Percentiles rank a stretch among this genome's conserved stretches.
Conservation (phyloP, 257 asterid species). For the Nicotiana noctiflora region DNA sequence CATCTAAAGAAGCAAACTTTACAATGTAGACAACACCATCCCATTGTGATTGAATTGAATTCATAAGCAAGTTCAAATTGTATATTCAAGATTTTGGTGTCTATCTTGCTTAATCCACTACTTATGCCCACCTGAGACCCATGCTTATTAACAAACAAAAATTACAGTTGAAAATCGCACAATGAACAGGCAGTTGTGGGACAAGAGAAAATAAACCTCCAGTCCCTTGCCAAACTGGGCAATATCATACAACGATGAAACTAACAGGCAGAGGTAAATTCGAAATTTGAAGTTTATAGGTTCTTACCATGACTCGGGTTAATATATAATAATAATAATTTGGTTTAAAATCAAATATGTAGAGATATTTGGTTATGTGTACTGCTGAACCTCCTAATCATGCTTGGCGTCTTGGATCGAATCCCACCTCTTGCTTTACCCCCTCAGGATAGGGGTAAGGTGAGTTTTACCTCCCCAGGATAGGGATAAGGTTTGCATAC, state of each 20-base stretch:
- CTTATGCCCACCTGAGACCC: not conserved
- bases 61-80: not conserved
- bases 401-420: too few species aligned
- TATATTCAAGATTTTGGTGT: not conserved
- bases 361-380: too few species aligned
- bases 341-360: too few species aligned
- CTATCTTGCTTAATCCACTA: not conserved
- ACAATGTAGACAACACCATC: not conserved
- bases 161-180: not conserved
- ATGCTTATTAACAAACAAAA: not conserved
- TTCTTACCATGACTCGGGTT: too few species aligned
- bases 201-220: not conserved
- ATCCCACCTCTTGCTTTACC: too few species aligned
- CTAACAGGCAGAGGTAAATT: not conserved
- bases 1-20: not conserved
- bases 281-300: too few species aligned
- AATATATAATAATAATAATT: too few species aligned
- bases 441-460: too few species aligned
- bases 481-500: too few species aligned
- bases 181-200: not conserved
- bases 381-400: too few species aligned
- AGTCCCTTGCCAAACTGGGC: not conserved
- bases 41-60: not conserved
- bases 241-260: not conserved
- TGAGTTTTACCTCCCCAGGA: too few species aligned